Conservation (phyloP, 179 eudicot genomes). For the Silene vulgaris region DNA sequence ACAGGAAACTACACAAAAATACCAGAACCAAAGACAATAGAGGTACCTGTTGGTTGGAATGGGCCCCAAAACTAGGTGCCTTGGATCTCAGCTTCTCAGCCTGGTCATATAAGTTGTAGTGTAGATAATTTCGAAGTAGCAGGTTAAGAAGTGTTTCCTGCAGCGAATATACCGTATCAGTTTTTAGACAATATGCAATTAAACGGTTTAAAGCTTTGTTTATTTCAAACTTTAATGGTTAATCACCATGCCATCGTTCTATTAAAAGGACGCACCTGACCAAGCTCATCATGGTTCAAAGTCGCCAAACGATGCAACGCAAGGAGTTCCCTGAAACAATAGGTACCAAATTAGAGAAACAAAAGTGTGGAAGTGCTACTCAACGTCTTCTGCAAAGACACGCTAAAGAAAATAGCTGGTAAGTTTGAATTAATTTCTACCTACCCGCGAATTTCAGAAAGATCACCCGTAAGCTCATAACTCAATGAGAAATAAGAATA, state of each 20-base stretch:
- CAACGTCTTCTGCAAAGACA: background rate
- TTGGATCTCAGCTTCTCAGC: slow-evolving; percentile 98
- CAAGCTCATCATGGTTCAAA: slow-evolving; percentile 91
- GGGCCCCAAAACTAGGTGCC: slow-evolving; percentile 98
- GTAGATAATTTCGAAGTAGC: slow-evolving; percentile 87
- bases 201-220: background rate
- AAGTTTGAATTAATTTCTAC: slow-evolving; percentile 16
- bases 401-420: background rate
- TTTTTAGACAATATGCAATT: background rate
- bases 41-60: slow-evolving; percentile 91
- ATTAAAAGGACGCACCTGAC: slow-evolving; percentile 56
- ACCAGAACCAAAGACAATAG: slow-evolving; percentile 6
- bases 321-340: slow-evolving; percentile 62
- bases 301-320: slow-evolving; percentile 89
- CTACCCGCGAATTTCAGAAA: slow-evolving; percentile 90
- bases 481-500: slow-evolving; percentile 81
- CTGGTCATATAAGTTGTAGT: slow-evolving; percentile 89
- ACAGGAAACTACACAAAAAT: background rate
- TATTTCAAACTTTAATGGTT: background rate
- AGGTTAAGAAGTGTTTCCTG: slow-evolving; percentile 96
- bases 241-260: background rate
- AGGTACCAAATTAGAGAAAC: slow-evolving; percentile 22
- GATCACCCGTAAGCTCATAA: slow-evolving; percentile 81
- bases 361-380: background rate
- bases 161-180: slow-evolving; percentile 10